Evolutionary conservation across 169 alveolate species (phyloP), one percentile per base, ranked within the genome.

Genomic region (Cryptosporidium baileyi): DNA sequence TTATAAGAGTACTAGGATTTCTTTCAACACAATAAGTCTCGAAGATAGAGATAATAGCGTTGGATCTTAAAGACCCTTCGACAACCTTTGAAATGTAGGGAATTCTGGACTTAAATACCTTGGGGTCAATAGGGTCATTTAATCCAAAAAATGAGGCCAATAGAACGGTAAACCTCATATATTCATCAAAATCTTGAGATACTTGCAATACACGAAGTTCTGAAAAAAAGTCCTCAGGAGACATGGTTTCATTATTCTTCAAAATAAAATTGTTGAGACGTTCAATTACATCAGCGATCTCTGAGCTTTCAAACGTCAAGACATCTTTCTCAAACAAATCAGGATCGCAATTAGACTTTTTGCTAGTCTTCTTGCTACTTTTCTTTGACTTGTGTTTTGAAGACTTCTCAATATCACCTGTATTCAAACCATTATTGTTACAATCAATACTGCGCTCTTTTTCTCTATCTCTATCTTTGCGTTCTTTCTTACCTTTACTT

Each of bases 181-280:
- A 82, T 32, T 88, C 94, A 67, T 94, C 96, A 82, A 95, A 95
- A 60, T 91, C 94, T 74, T 94, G 97, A 13, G 98, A 93, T 26
- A 95, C 95, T 89, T 95, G 98, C 47, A 95, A 82, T 80, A 95
- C 93, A 17, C 96, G 94, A 15, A 95, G 89, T 88, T 95, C 97
- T 47, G 93, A 94, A 43, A 91, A 91, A 80, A 95, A 95, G 36
- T 90, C 91, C 11, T 89, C 95, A 17, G 90, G 91, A 49, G 90
- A 85, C 63, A 89, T 67, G 19, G 80, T 60, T 65, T 89, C 91
- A 57, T 22, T 19, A 32, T 93, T 90, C 44, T 67, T 67, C 6
- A 82, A 54, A 11, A 91, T 61, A 60, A 81, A 90, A 34, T 90
- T 74, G 24, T 88, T 61, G 60, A 95, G 67, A 3, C 97, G 90